Percentiles rank a stretch among this genome's conserved stretches.
Evolutionary conservation across 306 rosid species (phyloP).

Genomic region (Casuarina cunninghamiana): DNA sequence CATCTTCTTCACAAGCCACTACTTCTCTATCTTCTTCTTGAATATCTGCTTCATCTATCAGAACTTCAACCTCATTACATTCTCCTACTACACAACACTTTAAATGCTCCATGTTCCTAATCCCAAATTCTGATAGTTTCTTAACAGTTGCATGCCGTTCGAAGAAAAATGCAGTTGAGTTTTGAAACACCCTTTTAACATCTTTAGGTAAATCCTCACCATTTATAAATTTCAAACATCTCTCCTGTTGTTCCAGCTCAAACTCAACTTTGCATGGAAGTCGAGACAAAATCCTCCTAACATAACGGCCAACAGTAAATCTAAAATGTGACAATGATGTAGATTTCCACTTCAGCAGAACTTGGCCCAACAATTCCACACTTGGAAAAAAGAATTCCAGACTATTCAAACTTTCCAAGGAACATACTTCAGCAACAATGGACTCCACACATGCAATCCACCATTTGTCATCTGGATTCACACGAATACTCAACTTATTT

Average conservation of each 20-base stretch:
- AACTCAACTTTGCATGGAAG: background rate
- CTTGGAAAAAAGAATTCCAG: slow-evolving; percentile 1
- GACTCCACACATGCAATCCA: slow-evolving; percentile 12
- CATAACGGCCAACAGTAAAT: background rate
- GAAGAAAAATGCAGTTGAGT: slow-evolving; percentile 16
- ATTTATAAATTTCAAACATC: slow-evolving; percentile 2
- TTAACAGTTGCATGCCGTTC: slow-evolving; percentile 23
- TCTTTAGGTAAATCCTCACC: background rate
- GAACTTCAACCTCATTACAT: slow-evolving; percentile 29
- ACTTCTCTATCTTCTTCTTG: too few relatives aligned
- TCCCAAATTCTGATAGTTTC: slow-evolving; percentile 17
- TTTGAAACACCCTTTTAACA: background rate
- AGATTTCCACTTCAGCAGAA: background rate
- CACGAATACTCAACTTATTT: slow-evolving; percentile 11
- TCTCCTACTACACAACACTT: slow-evolving; percentile 23
- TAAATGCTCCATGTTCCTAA: background rate
- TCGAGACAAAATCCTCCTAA: background rate
- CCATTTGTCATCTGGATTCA: slow-evolving; percentile 23
- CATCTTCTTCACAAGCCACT: background rate
- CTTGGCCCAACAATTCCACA: background rate
- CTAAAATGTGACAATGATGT: background rate
- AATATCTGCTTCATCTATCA: background rate
- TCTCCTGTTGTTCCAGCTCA: background rate
- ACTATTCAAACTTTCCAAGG: background rate
- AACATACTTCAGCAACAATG: slow-evolving; percentile 20